Evolutionary conservation across 306 rosid species (phyloP).

Genomic region (Oxytropis ochrocephala): DNA sequence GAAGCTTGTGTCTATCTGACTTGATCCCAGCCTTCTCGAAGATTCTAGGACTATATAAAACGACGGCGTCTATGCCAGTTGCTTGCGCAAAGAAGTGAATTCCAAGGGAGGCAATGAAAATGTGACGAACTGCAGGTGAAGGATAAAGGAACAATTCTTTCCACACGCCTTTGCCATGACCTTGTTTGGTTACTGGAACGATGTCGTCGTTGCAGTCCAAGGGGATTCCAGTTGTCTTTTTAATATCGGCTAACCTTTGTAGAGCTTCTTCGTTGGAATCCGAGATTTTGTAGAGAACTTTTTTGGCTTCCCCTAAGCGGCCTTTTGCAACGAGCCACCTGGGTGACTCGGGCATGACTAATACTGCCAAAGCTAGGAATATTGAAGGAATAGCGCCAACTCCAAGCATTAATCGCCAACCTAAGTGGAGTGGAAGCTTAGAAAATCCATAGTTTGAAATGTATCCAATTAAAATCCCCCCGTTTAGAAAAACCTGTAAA

Average conservation of each 20-base stretch:
- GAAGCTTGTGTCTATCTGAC: constrained; percentile 14
- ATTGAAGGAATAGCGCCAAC: constrained; percentile 53
- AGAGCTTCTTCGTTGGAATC: constrained; percentile 50
- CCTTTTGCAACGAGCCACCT: constrained; percentile 77
- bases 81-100: constrained; percentile 74
- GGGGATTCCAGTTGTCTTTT: constrained; percentile 51
- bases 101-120: constrained; percentile 48
- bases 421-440: constrained; percentile 28
- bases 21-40: constrained; percentile 61
- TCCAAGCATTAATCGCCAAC: constrained; percentile 80
- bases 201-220: constrained; percentile 45
- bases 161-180: constrained; percentile 58
- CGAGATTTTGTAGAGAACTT: constrained; percentile 52
- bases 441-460: constrained; percentile 64
- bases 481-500: constrained; percentile 49
- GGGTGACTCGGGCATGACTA: constrained; percentile 81
- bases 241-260: constrained; percentile 48
- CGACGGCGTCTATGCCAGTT: constrained; percentile 71
- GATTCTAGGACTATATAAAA: constrained; percentile 65
- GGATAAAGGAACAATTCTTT: constrained; percentile 50
- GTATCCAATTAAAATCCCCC: constrained; percentile 60
- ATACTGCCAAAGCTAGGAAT: constrained; percentile 33
- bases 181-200: constrained; percentile 27
- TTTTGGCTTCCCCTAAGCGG: constrained; percentile 50
- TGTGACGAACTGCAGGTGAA: constrained; percentile 50